Percentiles rank a stretch among this genome's conserved stretches.
phyloP scores from a whole-genome alignment of 805 yeast species.

The Zygosaccharomyces siamensis region DNA sequence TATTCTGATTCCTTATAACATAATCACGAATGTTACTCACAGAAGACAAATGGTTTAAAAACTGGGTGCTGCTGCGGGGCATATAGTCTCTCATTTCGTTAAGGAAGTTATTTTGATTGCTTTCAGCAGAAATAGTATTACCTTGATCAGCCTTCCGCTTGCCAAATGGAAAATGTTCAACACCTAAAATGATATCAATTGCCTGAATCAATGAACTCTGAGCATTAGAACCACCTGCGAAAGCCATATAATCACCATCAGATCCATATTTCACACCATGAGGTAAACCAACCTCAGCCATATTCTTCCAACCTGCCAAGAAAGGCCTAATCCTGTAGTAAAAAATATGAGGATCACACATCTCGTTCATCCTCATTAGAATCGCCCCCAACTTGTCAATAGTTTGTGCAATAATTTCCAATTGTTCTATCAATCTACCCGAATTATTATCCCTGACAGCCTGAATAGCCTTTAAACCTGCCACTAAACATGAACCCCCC shows the following conservation, averaged over 20 bases:
- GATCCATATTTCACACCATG: conserved; percentile 76
- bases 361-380: conserved; percentile 79
- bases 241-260: conserved; percentile 49
- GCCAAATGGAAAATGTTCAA: conserved; percentile 78
- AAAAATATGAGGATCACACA: conserved; percentile 92
- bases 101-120: conserved; percentile 51
- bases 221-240: conserved; percentile 91
- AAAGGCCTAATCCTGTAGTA: conserved; percentile 83
- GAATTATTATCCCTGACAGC: conserved; percentile 47
- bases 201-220: conserved; percentile 88
- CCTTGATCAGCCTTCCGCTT: conserved; percentile 37
- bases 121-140: conserved; percentile 25
- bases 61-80: conserved; percentile 83
- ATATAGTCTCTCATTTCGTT: conserved; percentile 80
- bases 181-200: conserved; percentile 68
- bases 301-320: conserved; percentile 91
- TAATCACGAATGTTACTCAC: conserved; percentile 60
- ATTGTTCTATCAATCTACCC: conserved; percentile 38
- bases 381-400: conserved; percentile 71
- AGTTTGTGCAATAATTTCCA: conserved; percentile 66
- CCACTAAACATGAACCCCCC: conserved; percentile 66
- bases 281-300: conserved; percentile 79
- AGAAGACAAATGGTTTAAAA: conserved; percentile 55
- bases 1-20: conserved; percentile 43
- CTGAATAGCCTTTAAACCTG: conserved; percentile 64